Evolutionary conservation across 2,329 filamentous ascomycete genomes (phyloP), one percentile per base, ranked within the genome.

Genomic region (Zymoseptoria ardabiliae): DNA sequence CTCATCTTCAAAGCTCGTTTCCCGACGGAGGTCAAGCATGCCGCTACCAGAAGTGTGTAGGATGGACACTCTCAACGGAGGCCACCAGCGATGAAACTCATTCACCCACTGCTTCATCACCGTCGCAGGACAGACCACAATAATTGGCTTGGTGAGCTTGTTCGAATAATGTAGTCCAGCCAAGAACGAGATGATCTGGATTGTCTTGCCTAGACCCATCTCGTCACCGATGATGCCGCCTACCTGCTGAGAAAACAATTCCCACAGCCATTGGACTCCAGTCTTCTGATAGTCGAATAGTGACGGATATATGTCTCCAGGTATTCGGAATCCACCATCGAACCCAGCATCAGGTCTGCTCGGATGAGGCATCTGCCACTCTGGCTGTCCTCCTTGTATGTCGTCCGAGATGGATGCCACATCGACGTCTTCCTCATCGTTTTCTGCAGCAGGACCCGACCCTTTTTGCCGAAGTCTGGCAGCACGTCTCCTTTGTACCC

Each of bases 11-110:
- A 81, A 80, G 35, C 79, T 80, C 58, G 78, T 78, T 70, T 87
- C 85, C 54, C 76, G 79, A 51, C 77, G 76, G 22, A 95, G 79
- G 65, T 96, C 91, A 56, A 97, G 78, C 93, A 99, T 97, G 19
- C 94, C 95, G 72, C 91, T 97, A 2, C 94, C 94, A 4, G 94
- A 97, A 0, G 91, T 91, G 72, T 99, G 94, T 54, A 99, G 74
- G 62, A 99, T 97, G 0, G 92, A 96, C 4, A 99, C 94, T 50
- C 95, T 85, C 30, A 99, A 79, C n/a, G 94, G 88, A n/a, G 94
- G 94, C 95, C 95, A 99, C 95, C 95, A 99, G 11, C 88, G 86
- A 75, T 99, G 95, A 68, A 99, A 97, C 71, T 99, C 94, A 64
- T 95, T 96, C 11, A 97, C 94, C 94, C 94, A 99, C 72, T 99